Conservation (phyloP, 768 basidiomycete genomes). For the Brasilioporus rufonigricans region DNA sequence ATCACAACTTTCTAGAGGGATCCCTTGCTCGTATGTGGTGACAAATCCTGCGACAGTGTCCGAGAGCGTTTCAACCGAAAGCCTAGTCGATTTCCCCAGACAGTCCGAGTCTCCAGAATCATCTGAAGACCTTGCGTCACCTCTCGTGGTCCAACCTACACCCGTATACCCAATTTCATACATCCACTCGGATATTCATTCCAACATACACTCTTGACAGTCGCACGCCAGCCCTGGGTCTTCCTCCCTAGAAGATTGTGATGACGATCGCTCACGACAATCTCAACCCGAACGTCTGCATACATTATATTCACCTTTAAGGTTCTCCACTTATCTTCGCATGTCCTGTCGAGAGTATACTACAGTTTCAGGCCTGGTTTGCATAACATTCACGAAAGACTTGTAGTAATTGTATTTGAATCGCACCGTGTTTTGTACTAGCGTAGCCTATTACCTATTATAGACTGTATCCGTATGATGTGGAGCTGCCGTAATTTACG, state of each 20-base stretch:
- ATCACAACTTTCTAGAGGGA: slow-evolving; percentile 8
- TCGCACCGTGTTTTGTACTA: slow-evolving; percentile 1
- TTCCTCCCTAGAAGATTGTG: slow-evolving; percentile 5
- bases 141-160: slow-evolving; percentile 28
- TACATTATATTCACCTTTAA: slow-evolving; percentile 8
- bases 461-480: slow-evolving; percentile 1
- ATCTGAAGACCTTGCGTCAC: slow-evolving; percentile 12
- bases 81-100: neutral
- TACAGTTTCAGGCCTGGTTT: slow-evolving; percentile 10
- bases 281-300: neutral
- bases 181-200: slow-evolving; percentile 10
- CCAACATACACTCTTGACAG: slow-evolving; percentile 8
- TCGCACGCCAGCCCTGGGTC: neutral
- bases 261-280: neutral
- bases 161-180: slow-evolving; percentile 30
- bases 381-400: neutral
- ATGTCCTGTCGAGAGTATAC: slow-evolving; percentile 11
- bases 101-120: slow-evolving; percentile 7
- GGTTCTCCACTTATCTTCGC: slow-evolving; percentile 1
- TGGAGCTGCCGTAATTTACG: neutral
- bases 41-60: slow-evolving; percentile 4
- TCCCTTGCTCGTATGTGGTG: slow-evolving; percentile 3
- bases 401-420: neutral
- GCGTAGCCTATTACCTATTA: slow-evolving; percentile 1
- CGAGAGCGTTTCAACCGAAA: slow-evolving; percentile 5